Evolutionary conservation across 495 filamentous ascomycete species (phyloP), one percentile per base, ranked within the genome.

Genomic region (Xylaria curta): DNA sequence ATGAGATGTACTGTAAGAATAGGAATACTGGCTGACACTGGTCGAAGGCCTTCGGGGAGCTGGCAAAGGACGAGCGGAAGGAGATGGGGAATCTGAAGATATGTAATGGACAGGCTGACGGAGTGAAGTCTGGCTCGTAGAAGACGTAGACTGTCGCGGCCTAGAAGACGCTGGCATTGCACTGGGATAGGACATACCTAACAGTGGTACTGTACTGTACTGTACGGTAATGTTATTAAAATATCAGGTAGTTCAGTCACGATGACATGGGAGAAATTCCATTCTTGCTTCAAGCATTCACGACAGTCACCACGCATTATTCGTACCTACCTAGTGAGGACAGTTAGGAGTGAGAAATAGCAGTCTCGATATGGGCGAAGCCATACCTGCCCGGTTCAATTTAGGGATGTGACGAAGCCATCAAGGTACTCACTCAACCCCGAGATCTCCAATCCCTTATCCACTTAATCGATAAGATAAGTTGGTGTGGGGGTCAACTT

Each of bases 1-100:
- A 47, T 64, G 74, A 67, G 70, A 72, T 15, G 42, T 73, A 15
- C 68, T 75, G 47, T 74, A 74, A 24, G 76, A 73, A 36, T 62
- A 61, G 59, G 72, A 76, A 26, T 26, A 38, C 17, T 44, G 69
- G 44, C 53, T 66, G 62, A 42, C 69, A 60, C 62, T 66, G 59
- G 69, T 66, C 51, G 62, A 71, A 38, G 61, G 60, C 42, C 69
- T 58, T 58, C 60, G 49, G 12, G 38, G 69, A n/a, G 21, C 38
- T 19, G 51, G 36, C 40, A 54, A 38, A 21, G 49, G 26, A 24
- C 42, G 42, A 58, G n/a, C 53, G 28, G 68, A 66, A 68, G 63
- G 53, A 59, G 38, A 40, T 56, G 71, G 36, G 56, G 76, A 74
- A 38, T 67, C 76, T 17, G 73, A 70, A 59, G 74, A 72, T 24